Evolutionary conservation across 2,329 filamentous ascomycete genomes (phyloP).

Genomic region (Aureobasidium subglaciale): DNA sequence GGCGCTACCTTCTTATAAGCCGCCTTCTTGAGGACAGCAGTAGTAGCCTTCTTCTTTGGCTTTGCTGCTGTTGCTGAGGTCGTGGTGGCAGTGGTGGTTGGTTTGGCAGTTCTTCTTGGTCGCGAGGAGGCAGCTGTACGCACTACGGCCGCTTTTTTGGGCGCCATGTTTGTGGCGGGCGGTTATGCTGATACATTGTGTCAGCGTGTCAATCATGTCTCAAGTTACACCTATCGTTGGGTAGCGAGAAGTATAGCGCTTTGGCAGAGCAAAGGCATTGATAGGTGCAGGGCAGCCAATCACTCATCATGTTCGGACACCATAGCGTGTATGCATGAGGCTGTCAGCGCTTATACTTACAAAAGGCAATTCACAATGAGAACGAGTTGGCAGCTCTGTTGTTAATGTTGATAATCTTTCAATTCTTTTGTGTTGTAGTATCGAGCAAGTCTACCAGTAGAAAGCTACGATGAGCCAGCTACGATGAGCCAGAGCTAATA

Average conservation of each 20-base stretch:
- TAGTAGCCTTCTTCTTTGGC: background rate
- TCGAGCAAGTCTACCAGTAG: background rate
- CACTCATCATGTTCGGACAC: too few species aligned
- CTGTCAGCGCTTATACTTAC: too few species aligned
- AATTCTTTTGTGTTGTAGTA: background rate
- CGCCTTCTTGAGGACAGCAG: slow-evolving; percentile 16
- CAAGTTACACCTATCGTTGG: too few species aligned
- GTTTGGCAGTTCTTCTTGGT: background rate
- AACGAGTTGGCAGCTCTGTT: background rate
- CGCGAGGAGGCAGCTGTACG: slow-evolving; percentile 2
- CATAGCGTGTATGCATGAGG: too few species aligned
- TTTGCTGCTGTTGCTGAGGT: background rate
- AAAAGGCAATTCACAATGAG: background rate
- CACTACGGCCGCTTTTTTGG: background rate
- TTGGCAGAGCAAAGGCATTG: too few species aligned
- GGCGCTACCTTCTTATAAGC: slow-evolving; percentile 15
- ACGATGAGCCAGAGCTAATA: background rate
- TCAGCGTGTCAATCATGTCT: background rate
- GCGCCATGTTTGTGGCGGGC: background rate
- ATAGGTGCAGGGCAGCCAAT: too few species aligned
- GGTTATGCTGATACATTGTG: background rate
- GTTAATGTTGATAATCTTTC: background rate
- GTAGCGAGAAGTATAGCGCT: too few species aligned
- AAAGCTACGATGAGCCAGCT: background rate
- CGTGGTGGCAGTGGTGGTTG: background rate